Evolutionary conservation across 768 basidiomycete species (phyloP).

Genomic region (Termitomyces sp.): DNA sequence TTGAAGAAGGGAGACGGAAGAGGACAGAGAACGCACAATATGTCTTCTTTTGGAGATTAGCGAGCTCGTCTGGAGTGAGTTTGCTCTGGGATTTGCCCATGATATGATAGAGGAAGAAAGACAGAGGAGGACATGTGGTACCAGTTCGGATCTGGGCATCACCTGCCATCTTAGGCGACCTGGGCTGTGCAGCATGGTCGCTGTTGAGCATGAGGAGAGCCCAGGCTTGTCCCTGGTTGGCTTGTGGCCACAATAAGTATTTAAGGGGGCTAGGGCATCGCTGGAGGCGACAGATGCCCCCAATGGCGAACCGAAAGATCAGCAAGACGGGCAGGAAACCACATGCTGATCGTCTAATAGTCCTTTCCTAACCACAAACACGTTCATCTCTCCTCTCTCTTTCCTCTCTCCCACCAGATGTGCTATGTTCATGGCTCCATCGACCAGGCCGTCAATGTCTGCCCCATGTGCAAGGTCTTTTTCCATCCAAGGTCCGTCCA

Average conservation of each 20-base stretch:
- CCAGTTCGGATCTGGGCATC: conserved; percentile 15
- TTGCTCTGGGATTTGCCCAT: conserved; percentile 99
- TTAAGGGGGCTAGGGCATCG: conserved; percentile 11
- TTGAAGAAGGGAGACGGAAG: conserved; percentile 11
- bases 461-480: conserved; percentile 86
- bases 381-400: conserved; percentile 24
- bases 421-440: conserved; percentile 68
- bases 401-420: conserved; percentile 37
- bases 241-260: conserved; percentile 15
- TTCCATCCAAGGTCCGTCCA: conserved; percentile 50
- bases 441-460: conserved; percentile 61
- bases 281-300: background rate
- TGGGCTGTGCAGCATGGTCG: conserved; percentile 21
- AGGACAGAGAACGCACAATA: conserved; percentile 62
- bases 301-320: conserved; percentile 26
- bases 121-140: conserved; percentile 2
- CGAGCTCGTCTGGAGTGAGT: conserved; percentile 88
- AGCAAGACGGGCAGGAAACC: conserved; percentile 26
- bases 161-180: conserved; percentile 19
- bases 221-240: conserved; percentile 9
- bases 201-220: conserved; percentile 20
- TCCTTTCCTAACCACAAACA: conserved; percentile 24
- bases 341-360: conserved; percentile 26
- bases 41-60: conserved; percentile 95
- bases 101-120: conserved; percentile 26